Evolutionary conservation across 306 rosid species (phyloP).

Genomic region (Carpinus fangiana): DNA sequence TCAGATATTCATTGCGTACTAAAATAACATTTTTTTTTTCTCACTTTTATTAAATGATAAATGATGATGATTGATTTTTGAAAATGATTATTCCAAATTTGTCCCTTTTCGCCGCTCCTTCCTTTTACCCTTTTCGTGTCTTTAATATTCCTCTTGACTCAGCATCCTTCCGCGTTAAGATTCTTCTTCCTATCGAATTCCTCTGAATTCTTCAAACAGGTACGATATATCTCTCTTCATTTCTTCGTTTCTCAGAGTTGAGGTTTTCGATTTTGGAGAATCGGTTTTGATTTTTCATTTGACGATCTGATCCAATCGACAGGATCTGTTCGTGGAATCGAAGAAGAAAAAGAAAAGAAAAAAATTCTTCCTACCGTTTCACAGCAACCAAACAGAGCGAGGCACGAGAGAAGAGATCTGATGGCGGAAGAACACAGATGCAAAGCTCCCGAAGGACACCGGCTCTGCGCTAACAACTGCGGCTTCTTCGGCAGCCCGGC

Average conservation of each 20-base stretch:
- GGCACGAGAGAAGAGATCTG: neutral
- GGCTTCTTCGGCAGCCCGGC: conserved; percentile 92
- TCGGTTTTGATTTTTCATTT: too few relatives aligned
- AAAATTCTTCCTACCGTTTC: neutral
- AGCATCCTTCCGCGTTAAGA: conserved; percentile 41
- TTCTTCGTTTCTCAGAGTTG: neutral
- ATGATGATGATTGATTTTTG: neutral
- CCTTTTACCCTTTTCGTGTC: conserved; percentile 30
- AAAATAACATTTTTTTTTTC: neutral
- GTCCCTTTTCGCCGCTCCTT: conserved; percentile 60
- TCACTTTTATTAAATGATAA: neutral
- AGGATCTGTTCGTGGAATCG: neutral
- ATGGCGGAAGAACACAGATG: conserved; percentile 97
- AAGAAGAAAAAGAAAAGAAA: neutral
- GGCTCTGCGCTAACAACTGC: conserved; percentile 85
- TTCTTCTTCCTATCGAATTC: conserved; percentile 33
- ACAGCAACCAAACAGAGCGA: conserved; percentile 15
- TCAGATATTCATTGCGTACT: neutral
- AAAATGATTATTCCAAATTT: conserved; percentile 34
- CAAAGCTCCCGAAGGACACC: conserved; percentile 82
- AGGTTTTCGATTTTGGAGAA: neutral
- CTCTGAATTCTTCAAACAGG: conserved; percentile 26
- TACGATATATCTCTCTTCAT: conserved; percentile 5
- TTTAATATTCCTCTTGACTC: conserved; percentile 19
- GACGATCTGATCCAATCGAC: too few relatives aligned